Evolutionary conservation across 1,284 basidiomycete genomes (phyloP), one percentile per base, ranked within the genome.

Genomic region (Gymnopus androsaceus): DNA sequence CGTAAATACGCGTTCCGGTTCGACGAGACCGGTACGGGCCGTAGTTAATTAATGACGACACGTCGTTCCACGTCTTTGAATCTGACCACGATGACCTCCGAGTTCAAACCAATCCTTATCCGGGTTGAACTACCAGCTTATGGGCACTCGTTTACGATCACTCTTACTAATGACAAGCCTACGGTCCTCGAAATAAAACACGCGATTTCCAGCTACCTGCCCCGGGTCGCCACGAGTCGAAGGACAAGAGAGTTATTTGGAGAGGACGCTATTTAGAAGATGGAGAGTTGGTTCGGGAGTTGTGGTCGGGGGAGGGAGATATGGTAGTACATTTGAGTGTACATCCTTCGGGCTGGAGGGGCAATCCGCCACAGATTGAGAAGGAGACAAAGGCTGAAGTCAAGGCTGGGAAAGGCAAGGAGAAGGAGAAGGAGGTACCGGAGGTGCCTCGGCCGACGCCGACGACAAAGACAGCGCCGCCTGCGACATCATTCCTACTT

Each of bases 161-260:
- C 77, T 47, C 79, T 88, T 33, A 71, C 77, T 14, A n/a, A 34
- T 25, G 66, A 68, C 40, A 67, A 71, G 12, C 76, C 76, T 50
- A 82, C 80, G 27, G 75, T 92, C 46, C 73, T 75, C 44, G 79
- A 88, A 64, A 75, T 91, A 59, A 92, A 92, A 73, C 74, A 78
- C 55, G 79, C 82, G 69, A 90, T 92, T 59, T 75, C 73, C 57
- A 72, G 66, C n/a, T 15, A 67, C 72, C 19, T 92, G 90, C 66
- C 71, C 79, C 8, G 89, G 89, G n/a, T 76, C 73, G 56, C 89
- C 89, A 44, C 77, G 72, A 34, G 76, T 81, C 15, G 81, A 83
- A 15, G 88, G 88, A 14, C 89, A 92, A n/a, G 70, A 76, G 86
- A 56, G 76, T 92, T 59, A 85, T 92, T 57, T 90, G 84, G 80